Evolutionary conservation across 2,329 filamentous ascomycete species (phyloP).

Genomic region (Trichoderma brevicompactum): DNA sequence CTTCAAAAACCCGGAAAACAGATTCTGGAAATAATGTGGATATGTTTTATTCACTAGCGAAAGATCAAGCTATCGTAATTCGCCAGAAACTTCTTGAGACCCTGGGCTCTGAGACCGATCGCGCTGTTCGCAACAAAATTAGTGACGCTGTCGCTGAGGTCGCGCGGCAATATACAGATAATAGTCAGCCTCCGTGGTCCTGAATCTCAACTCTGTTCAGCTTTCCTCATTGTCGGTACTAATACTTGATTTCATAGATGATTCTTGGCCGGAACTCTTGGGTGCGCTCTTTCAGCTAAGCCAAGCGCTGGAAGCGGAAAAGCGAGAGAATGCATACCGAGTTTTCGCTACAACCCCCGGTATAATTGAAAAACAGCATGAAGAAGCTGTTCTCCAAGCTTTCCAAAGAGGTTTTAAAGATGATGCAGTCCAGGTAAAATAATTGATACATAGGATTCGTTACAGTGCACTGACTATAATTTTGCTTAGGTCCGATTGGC

Average conservation of each 20-base stretch:
- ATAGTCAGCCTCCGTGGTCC: slow-evolving; percentile 60
- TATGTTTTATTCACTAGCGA: slow-evolving; percentile 79
- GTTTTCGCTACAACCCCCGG: slow-evolving; percentile 94
- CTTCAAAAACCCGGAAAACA: slow-evolving; percentile 84
- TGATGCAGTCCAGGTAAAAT: slow-evolving; percentile 72
- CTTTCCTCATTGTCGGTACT: slow-evolving; percentile 29
- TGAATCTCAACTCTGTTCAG: neutral
- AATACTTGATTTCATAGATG: slow-evolving; percentile 55
- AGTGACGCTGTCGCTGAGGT: slow-evolving; percentile 97
- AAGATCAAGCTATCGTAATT: slow-evolving; percentile 76
- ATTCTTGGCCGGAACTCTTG: slow-evolving; percentile 89
- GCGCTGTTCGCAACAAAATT: slow-evolving; percentile 87
- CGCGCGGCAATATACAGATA: slow-evolving; percentile 91
- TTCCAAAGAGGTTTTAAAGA: slow-evolving; percentile 94
- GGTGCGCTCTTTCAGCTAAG: slow-evolving; percentile 86
- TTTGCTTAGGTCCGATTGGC: slow-evolving; percentile 75
- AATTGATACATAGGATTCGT: neutral
- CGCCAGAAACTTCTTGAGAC: slow-evolving; percentile 81
- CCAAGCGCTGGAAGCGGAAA: slow-evolving; percentile 78
- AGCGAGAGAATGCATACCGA: slow-evolving; percentile 90
- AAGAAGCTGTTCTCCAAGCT: slow-evolving; percentile 83
- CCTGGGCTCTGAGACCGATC: slow-evolving; percentile 72
- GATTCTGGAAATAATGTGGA: slow-evolving; percentile 74
- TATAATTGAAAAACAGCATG: slow-evolving; percentile 95
- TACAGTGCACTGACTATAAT: neutral